Conservation (phyloP, 2,329 filamentous ascomycete genomes). For the Epicoccum sorghinum region DNA sequence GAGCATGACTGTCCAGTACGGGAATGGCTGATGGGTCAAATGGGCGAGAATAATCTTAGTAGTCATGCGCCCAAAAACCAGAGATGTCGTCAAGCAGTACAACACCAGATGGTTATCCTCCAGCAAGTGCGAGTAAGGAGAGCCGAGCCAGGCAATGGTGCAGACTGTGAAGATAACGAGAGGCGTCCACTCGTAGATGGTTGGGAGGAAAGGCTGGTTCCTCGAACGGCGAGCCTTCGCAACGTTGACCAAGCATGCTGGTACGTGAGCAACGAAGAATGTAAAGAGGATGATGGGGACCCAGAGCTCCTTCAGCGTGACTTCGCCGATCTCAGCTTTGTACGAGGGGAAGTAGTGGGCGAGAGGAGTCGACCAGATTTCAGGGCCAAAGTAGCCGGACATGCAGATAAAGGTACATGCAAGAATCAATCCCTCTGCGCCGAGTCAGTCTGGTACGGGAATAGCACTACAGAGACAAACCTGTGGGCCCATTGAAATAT, state of each 20-base stretch:
- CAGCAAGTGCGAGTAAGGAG: slow-evolving; percentile 82
- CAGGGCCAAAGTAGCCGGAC: slow-evolving; percentile 85
- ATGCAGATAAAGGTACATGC: slow-evolving; percentile 84
- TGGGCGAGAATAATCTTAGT: slow-evolving; percentile 99
- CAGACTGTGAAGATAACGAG: slow-evolving; percentile 80
- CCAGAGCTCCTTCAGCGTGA: slow-evolving; percentile 88
- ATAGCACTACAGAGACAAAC: slow-evolving; percentile 28
- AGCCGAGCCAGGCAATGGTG: slow-evolving; percentile 85
- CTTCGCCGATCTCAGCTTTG: slow-evolving; percentile 66
- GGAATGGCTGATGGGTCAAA: slow-evolving; percentile 90
- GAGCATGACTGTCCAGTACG: slow-evolving; percentile 94
- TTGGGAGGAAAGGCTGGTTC: slow-evolving; percentile 75
- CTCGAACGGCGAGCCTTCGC: slow-evolving; percentile 73
- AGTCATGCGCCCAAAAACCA: slow-evolving; percentile 97
- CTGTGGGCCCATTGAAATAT: slow-evolving; percentile 93
- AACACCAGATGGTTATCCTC: slow-evolving; percentile 85
- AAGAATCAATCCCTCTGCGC: slow-evolving; percentile 80
- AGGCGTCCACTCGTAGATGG: slow-evolving; percentile 93
- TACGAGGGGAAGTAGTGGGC: slow-evolving; percentile 57
- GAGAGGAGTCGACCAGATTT: slow-evolving; percentile 82
- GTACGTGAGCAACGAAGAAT: slow-evolving; percentile 70
- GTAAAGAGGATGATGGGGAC: slow-evolving; percentile 61
- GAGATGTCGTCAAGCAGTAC: slow-evolving; percentile 92
- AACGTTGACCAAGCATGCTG: slow-evolving; percentile 89
- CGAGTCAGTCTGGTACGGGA: slow-evolving; percentile 18